Conservation (phyloP, 805 yeast genomes). For the Novakomyces olei region DNA sequence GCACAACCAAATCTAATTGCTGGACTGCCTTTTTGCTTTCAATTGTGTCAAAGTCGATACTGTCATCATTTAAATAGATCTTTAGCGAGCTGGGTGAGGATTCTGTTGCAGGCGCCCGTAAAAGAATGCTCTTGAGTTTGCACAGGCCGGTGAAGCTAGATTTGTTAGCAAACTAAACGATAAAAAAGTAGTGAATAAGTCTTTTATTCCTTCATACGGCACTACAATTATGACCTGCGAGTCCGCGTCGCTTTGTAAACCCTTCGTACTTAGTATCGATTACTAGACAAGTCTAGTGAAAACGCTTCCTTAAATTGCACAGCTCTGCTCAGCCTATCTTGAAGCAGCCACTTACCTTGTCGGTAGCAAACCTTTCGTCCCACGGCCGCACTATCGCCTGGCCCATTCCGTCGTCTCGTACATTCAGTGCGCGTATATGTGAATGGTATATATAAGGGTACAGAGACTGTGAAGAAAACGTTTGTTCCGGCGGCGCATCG, state of each 20-base stretch:
- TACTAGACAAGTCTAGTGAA: too few species aligned
- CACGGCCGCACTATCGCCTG: conserved; percentile 30
- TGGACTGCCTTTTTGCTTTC: too few species aligned
- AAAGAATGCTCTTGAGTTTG: conserved; percentile 46
- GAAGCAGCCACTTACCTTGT: too few species aligned
- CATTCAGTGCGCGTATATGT: conserved; percentile 42
- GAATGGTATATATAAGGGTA: conserved; percentile 35
- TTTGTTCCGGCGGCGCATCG: conserved; percentile 41
- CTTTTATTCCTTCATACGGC: conserved; percentile 21
- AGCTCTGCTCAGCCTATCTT: too few species aligned
- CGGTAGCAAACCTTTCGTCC: conserved; percentile 25
- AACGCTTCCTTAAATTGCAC: too few species aligned
- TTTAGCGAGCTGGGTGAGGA: conserved; percentile 51
- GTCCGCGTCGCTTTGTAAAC: conserved; percentile 51
- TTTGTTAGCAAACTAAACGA: background rate
- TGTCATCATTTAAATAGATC: too few species aligned
- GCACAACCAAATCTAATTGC: too few species aligned
- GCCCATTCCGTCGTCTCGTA: conserved; percentile 29
- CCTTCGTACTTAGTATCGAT: too few species aligned
- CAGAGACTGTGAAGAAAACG: conserved; percentile 39
- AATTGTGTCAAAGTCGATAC: too few species aligned
- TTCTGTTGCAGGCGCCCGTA: conserved; percentile 35
- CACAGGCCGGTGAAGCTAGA: conserved; percentile 45
- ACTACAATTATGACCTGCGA: conserved; percentile 53
- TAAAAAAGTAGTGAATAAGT: background rate